Evolutionary conservation across 306 rosid genomes (phyloP).

Genomic region (Begonia loranthoides): DNA sequence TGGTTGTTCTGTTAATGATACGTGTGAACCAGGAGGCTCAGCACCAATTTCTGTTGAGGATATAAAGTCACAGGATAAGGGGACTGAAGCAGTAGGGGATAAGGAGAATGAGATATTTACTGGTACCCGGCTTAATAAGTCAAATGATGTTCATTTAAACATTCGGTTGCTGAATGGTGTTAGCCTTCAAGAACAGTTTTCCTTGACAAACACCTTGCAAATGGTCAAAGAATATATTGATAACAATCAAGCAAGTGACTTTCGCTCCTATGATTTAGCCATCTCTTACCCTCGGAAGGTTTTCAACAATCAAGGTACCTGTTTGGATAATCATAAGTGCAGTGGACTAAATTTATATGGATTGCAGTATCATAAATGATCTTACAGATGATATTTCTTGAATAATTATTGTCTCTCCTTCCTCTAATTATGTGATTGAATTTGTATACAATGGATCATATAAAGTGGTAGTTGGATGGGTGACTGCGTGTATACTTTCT

Average conservation of each 20-base stretch:
- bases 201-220: conserved; percentile 29
- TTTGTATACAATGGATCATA: too few relatives aligned
- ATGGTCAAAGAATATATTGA: conserved; percentile 32
- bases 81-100: conserved; percentile 12
- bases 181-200: conserved; percentile 32
- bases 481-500: too few relatives aligned
- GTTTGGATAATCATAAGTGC: not conserved
- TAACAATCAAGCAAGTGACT: conserved; percentile 15
- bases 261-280: conserved; percentile 42
- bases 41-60: conserved; percentile 11
- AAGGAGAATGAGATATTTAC: conserved; percentile 8
- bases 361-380: too few relatives aligned
- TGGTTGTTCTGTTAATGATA: conserved; percentile 6
- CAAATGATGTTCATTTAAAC: conserved; percentile 29
- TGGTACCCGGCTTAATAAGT: not conserved
- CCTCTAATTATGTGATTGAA: too few relatives aligned
- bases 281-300: conserved; percentile 52
- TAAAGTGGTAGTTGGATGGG: too few relatives aligned
- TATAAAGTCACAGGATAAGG: conserved; percentile 10
- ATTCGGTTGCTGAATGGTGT: conserved; percentile 32
- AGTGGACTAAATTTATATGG: too few relatives aligned
- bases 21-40: conserved; percentile 16
- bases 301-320: conserved; percentile 30
- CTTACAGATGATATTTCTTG: too few relatives aligned
- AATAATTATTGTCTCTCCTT: too few relatives aligned